Evolutionary conservation across 2,329 filamentous ascomycete genomes (phyloP).

Genomic region (Fusarium coffeatum): DNA sequence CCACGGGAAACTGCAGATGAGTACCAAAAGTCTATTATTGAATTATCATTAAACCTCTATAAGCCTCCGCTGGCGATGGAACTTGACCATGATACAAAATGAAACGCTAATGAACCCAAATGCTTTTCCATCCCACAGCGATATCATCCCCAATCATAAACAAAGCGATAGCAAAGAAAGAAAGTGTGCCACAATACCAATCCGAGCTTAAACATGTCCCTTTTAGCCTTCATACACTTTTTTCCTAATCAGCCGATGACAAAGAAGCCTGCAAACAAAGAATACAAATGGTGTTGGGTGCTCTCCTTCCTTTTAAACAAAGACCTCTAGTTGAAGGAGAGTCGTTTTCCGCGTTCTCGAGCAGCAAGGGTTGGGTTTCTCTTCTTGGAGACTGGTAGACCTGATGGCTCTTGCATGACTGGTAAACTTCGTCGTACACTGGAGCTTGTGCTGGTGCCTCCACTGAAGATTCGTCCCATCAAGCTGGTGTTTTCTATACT

Average conservation of each 20-base stretch:
- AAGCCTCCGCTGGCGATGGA: not conserved
- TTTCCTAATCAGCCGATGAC: not conserved
- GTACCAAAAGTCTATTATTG: not conserved
- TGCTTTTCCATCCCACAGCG: not conserved
- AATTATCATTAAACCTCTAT: not conserved
- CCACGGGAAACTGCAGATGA: not conserved
- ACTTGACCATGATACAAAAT: constrained; percentile 10
- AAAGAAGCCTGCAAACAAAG: constrained; percentile 7
- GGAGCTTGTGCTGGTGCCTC: constrained; percentile 32
- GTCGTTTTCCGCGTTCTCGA: constrained; percentile 25
- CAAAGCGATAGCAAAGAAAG: constrained; percentile 14
- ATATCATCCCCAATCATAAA: constrained; percentile 1
- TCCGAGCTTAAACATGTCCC: constrained; percentile 5
- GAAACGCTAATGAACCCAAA: not conserved
- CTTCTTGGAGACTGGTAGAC: constrained; percentile 19
- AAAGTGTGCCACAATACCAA: constrained; percentile 6
- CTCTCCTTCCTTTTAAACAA: not conserved
- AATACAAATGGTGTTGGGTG: not conserved
- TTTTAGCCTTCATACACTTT: constrained; percentile 10
- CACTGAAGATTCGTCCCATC: constrained; percentile 48
- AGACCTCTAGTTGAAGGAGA: constrained; percentile 30
- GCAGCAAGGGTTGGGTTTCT: not conserved
- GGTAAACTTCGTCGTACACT: constrained; percentile 41
- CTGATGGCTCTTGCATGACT: constrained; percentile 12
- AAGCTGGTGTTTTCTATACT: constrained; percentile 48